Conservation (phyloP, 495 filamentous ascomycete genomes). For the Aspergillus indologenus region DNA sequence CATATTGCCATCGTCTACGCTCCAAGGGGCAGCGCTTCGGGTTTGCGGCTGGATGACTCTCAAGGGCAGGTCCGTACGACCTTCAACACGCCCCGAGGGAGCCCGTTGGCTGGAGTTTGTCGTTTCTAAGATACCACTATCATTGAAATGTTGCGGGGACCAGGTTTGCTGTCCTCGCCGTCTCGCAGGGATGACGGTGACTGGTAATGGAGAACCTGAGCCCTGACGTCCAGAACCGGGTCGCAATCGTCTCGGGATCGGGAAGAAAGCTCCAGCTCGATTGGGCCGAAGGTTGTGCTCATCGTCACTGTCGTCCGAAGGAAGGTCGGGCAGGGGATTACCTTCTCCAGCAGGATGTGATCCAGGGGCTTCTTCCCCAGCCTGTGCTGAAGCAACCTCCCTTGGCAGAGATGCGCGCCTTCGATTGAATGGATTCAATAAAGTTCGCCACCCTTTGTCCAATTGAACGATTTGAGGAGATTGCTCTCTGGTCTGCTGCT, state of each 20-base stretch:
- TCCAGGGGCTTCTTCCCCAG: conserved; percentile 32
- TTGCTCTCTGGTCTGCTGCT: conserved; percentile 25
- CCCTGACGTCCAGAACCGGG: conserved; percentile 27
- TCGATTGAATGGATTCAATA: conserved; percentile 53
- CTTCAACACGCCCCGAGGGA: conserved; percentile 17
- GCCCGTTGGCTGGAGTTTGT: conserved; percentile 15
- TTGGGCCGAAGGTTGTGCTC: conserved; percentile 18
- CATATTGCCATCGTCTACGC: conserved; percentile 25
- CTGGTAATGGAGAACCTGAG: conserved; percentile 44
- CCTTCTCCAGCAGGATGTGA: conserved; percentile 7
- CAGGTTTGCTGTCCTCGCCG: conserved; percentile 49
- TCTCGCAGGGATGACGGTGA: conserved; percentile 68
- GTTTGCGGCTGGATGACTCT: conserved; percentile 41
- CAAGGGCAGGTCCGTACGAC: conserved; percentile 29
- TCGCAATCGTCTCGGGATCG: conserved; percentile 25
- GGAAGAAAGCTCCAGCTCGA: conserved; percentile 30
- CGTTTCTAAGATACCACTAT: conserved; percentile 17
- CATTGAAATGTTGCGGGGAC: conserved; percentile 35
- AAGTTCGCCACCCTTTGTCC: conserved; percentile 46
- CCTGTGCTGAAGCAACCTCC: conserved; percentile 52
- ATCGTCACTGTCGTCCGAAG: conserved; percentile 24
- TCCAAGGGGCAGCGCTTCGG: conserved; percentile 41
- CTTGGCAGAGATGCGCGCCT: conserved; percentile 51
- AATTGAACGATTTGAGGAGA: conserved; percentile 35
- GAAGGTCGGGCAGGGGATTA: neutral